These are phyloP conservation scores for Xylaria polymorpha DNA, from an alignment of 2,329 filamentous ascomycete genomes.

Conservation along the genomic window DNA sequence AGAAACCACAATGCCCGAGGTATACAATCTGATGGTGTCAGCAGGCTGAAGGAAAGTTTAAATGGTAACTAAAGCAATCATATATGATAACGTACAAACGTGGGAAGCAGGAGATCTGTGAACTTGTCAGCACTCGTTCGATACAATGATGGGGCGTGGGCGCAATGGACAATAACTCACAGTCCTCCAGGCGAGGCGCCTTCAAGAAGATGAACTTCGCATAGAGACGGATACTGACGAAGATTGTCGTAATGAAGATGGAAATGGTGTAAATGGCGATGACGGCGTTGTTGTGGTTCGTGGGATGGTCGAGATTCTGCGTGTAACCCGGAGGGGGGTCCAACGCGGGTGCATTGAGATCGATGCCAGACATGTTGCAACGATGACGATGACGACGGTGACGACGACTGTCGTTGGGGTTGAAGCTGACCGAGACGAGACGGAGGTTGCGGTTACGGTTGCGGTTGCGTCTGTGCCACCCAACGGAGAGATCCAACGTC, in stretches of 20 bases:
- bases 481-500: not conserved
- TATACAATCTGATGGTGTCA: constrained; percentile 17
- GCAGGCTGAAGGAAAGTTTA: not conserved
- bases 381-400: not conserved
- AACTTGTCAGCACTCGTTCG: not conserved
- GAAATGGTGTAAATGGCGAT: constrained; percentile 19
- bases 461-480: not conserved
- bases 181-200: constrained; percentile 20
- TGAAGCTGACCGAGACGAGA: not conserved
- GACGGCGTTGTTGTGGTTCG: constrained; percentile 17
- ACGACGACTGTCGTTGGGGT: not conserved
- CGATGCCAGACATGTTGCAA: constrained; percentile 14
- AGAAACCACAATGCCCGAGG: constrained; percentile 21
- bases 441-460: too few species aligned
- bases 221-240: constrained; percentile 25
- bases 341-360: constrained; percentile 18
- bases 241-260: constrained; percentile 12
- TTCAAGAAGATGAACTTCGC: constrained; percentile 23
- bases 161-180: constrained; percentile 11
- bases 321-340: constrained; percentile 12
- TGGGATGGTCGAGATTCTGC: constrained; percentile 18
- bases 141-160: not conserved
- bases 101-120: constrained; percentile 19
- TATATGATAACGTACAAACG: constrained; percentile 8
- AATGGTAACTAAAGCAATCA: not conserved